Base-by-base conservation (phyloP, 2,329 filamentous ascomycete genomes). In the Cordyceps pruinosa region DNA sequence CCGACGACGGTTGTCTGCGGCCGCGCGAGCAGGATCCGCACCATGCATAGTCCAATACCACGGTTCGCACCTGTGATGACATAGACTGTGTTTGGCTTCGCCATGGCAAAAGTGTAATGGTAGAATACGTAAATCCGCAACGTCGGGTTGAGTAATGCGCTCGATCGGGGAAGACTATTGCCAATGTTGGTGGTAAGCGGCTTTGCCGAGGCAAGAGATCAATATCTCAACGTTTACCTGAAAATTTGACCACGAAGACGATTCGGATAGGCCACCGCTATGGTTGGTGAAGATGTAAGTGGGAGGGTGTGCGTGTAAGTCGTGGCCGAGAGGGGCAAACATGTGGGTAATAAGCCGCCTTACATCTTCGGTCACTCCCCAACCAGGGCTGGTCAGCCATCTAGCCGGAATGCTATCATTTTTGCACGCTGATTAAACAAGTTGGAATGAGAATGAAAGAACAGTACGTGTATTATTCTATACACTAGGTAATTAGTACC, bases 1-100 rank as follows among this genome's bases (percentile, higher is more conserved):
- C 70, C 72, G 21, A 76, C 65, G 46, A 73, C 64, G 2, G 68
- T 82, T 64, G 84, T 81, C 62, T 81, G 81, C 61, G 80, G 75
- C 21, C 80, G 79, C 32, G 76, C 69, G 1, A 78, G 68, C 45
- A 76, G 68, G 0, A 61, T 55, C 35, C 63, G 64, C 28, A 73
- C 60, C 5, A 77, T 63, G 1, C 72, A 73, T 9, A 68, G 62
- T 3, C 74, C 74, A 8, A 77, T 66, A 47, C 74, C 74, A 56
- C 73, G 66, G 55, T 76, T 76, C 10, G 64, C 71, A 42, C 73
- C 73, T 0, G 73, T 76, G 19, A 76, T 60, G 5, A 75, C 62
- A 51, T 72, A 72, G 15, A 73, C 65, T 5, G 65, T 69, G 32
- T 64, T 68, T 2, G 47, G 25, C 4, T 55, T 30, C 3, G 52